Percentiles rank a stretch among this genome's conserved stretches.
phyloP scores from a whole-genome alignment of 441 rosid species.

The Populus tomentosa region DNA sequence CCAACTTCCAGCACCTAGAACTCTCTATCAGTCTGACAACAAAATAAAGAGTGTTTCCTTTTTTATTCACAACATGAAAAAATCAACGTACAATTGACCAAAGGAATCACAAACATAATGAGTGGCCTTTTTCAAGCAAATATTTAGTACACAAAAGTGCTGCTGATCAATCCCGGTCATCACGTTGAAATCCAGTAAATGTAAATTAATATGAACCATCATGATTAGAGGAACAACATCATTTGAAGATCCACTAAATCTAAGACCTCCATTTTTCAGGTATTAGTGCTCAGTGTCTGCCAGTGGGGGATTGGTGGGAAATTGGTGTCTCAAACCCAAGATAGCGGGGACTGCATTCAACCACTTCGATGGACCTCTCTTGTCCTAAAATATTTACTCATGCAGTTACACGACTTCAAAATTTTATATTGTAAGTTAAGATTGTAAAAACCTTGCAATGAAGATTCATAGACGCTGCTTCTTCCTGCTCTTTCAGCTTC shows the following conservation, averaged over 20 bases:
- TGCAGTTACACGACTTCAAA: not conserved
- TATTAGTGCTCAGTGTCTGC: not conserved
- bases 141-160: not conserved
- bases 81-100: too few relatives aligned
- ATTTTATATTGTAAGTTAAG: not conserved
- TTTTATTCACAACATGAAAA: too few relatives aligned
- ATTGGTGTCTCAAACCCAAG: not conserved
- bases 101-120: not conserved
- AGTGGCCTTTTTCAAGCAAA: not conserved
- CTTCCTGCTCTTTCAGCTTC: slow-evolving; percentile 27
- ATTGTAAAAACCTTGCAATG: slow-evolving; percentile 23
- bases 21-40: not conserved
- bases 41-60: too few relatives aligned
- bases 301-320: not conserved
- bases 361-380: not conserved
- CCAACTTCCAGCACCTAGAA: slow-evolving; percentile 16
- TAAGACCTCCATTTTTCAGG: not conserved
- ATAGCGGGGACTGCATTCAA: not conserved
- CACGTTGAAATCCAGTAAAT: not conserved
- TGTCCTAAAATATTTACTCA: not conserved
- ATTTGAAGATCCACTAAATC: not conserved
- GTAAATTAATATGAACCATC: not conserved
- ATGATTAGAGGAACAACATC: not conserved
- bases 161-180: not conserved
- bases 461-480: slow-evolving; percentile 20